These are phyloP conservation scores for Aspergillus fijiensis DNA, from an alignment of 2,329 filamentous ascomycete genomes.

Conservation along the genomic window DNA sequence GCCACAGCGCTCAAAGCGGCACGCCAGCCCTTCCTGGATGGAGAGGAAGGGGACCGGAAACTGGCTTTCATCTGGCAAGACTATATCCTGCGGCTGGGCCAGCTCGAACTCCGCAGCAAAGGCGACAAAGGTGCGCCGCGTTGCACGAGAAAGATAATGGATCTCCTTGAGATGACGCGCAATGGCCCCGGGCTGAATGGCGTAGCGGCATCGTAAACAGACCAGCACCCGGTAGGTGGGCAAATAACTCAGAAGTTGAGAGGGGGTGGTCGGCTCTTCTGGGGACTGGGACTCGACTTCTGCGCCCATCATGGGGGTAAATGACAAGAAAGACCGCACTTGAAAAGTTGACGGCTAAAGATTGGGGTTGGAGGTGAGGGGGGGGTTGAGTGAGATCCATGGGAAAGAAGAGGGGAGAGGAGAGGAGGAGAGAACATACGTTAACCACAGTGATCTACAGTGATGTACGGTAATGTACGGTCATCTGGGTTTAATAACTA, in stretches of 20 bases:
- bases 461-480: no score
- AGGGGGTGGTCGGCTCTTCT: neutral
- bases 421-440: no score
- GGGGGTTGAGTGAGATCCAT: no score
- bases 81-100: constrained; percentile 20
- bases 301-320: no score
- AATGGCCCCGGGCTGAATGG: constrained; percentile 27
- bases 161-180: constrained; percentile 33
- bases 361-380: no score
- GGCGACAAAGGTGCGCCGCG: constrained; percentile 14
- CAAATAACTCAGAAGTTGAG: constrained; percentile 18
- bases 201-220: constrained; percentile 27
- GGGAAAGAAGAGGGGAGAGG: no score
- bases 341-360: no score
- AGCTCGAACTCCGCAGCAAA: constrained; percentile 18
- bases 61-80: constrained; percentile 16
- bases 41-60: constrained; percentile 29
- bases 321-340: no score
- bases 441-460: no score
- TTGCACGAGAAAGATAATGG: constrained; percentile 20
- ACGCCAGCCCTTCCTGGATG: constrained; percentile 24
- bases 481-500: no score
- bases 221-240: constrained; percentile 20
- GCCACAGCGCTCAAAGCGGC: constrained; percentile 15
- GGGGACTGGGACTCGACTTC: no score